These are phyloP conservation scores for Capronia epimyces DNA, from an alignment of 2,329 filamentous ascomycete genomes.

Conservation along the genomic window DNA sequence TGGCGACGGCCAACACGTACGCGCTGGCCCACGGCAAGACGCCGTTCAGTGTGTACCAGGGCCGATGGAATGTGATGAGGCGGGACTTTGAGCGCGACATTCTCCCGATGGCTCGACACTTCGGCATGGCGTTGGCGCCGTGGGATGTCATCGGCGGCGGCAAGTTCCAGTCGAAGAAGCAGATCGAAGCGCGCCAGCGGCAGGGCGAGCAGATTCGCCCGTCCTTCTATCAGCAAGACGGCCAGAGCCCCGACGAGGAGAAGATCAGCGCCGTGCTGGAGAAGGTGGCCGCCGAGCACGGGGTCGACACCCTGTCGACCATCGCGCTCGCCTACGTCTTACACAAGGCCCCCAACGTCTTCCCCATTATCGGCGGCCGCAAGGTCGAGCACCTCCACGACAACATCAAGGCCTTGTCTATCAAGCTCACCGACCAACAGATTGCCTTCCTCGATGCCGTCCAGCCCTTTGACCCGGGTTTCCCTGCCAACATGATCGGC, in stretches of 20 bases:
- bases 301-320: slow-evolving; percentile 52
- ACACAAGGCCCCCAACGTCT: slow-evolving; percentile 66
- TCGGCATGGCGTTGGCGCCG: slow-evolving; percentile 48
- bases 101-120: slow-evolving; percentile 38
- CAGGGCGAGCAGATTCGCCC: slow-evolving; percentile 29
- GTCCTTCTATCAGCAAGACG: slow-evolving; percentile 42
- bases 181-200: slow-evolving; percentile 41
- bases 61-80: slow-evolving; percentile 37
- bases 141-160: slow-evolving; percentile 56
- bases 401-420: slow-evolving; percentile 61
- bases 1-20: slow-evolving; percentile 38
- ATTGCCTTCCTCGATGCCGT: slow-evolving; percentile 52
- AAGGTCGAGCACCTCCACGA: slow-evolving; percentile 64
- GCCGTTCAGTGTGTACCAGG: slow-evolving; percentile 38
- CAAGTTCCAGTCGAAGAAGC: slow-evolving; percentile 47
- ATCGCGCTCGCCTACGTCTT: slow-evolving; percentile 69
- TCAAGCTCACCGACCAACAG: slow-evolving; percentile 50
- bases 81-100: slow-evolving; percentile 42
- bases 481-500: slow-evolving; percentile 37
- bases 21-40: slow-evolving; percentile 38
- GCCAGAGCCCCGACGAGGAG: slow-evolving; percentile 17
- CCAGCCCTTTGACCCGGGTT: slow-evolving; percentile 52
- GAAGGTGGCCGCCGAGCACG: slow-evolving; percentile 41
- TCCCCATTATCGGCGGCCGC: slow-evolving; percentile 66
- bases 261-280: slow-evolving; percentile 26